Conservation (phyloP, 441 rosid genomes). For the Pelargonium cotyledonis region DNA sequence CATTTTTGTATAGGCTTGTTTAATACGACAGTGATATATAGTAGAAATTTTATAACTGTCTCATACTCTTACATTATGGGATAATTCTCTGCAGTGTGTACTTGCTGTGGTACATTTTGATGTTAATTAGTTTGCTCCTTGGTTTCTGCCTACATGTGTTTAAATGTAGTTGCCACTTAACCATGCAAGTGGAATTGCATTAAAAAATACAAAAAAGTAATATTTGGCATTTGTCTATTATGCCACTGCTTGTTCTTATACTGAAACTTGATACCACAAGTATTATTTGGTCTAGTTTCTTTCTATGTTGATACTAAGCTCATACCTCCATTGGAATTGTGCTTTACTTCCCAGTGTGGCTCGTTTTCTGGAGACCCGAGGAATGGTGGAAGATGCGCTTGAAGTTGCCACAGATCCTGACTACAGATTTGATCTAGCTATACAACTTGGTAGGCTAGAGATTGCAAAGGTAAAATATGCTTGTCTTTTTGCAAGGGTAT, state of each 20-base stretch:
- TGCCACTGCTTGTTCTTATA: neutral
- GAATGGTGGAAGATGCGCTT: slow-evolving; percentile 91
- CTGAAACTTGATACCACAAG: neutral
- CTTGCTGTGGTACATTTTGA: slow-evolving; percentile 1
- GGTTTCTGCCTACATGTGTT: neutral
- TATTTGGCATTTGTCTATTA: neutral
- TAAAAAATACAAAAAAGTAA: neutral
- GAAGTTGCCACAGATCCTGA: slow-evolving; percentile 98
- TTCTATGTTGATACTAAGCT: slow-evolving; percentile 11
- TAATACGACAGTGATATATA: neutral
- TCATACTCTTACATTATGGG: neutral
- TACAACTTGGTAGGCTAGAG: slow-evolving; percentile 88
- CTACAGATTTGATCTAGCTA: slow-evolving; percentile 90
- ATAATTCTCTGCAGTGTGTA: neutral
- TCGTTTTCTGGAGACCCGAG: slow-evolving; percentile 45
- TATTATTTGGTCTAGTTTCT: slow-evolving; percentile 15
- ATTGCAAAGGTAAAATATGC: slow-evolving; percentile 61
- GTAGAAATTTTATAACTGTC: neutral
- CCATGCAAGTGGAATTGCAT: neutral
- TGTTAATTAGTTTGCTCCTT: neutral
- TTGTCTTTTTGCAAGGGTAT: neutral
- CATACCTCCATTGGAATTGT: slow-evolving; percentile 4
- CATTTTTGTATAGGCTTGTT: slow-evolving; percentile 1
- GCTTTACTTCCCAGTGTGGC: slow-evolving; percentile 8
- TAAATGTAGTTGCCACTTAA: slow-evolving; percentile 5